Evolutionary conservation across 2,329 filamentous ascomycete species (phyloP), one percentile per base, ranked within the genome.

Genomic region (Scorias spongiosa): DNA sequence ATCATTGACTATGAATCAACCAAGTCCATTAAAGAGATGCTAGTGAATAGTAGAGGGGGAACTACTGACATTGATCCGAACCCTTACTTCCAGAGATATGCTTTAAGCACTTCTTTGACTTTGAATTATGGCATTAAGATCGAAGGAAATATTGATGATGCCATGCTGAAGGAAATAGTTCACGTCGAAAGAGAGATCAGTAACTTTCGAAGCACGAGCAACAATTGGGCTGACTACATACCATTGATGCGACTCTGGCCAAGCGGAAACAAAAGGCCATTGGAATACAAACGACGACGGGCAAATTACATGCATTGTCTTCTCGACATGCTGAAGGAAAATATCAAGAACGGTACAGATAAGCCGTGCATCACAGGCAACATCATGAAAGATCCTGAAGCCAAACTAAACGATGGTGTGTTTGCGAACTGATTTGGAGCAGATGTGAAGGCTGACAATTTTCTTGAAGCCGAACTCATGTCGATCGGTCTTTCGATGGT

Each of bases 401-500:
- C 78, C 0, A 80, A 81, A 50, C 61, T 89, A 43, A 80, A 81
- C 49, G 71, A 77, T 49, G 74, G 77, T 78, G 57, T 49, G 62
- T 61, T 7, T 36, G 7, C 63, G 63, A 8, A 65, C 60, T 0
- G 63, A 68, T 47, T 66, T 61, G 46, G 65, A 64, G 0, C 67
- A 63, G 42, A 64, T 66, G 44, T 63, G 64, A 28, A 26, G 14
- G n/a, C 18, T 42, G 14, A 42, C 17, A 39, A 26, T 18, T 57
- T 3, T 57, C 60, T 48, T 2, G 5, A 43, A 82, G 80, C 75
- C 10, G 84, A 88, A 60, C 71, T 88, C 41, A 85, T 82, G 61
- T 84, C 81, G 2, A 85, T 91, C 51, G 85, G 84, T 57, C 63
- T 91, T 18, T 86, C 82, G 18, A 87, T 89, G 75, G 80, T 89